Percentiles rank a stretch among this genome's conserved stretches.
phyloP scores from a whole-genome alignment of 805 yeast genomes.

The Candida hungchunana region DNA sequence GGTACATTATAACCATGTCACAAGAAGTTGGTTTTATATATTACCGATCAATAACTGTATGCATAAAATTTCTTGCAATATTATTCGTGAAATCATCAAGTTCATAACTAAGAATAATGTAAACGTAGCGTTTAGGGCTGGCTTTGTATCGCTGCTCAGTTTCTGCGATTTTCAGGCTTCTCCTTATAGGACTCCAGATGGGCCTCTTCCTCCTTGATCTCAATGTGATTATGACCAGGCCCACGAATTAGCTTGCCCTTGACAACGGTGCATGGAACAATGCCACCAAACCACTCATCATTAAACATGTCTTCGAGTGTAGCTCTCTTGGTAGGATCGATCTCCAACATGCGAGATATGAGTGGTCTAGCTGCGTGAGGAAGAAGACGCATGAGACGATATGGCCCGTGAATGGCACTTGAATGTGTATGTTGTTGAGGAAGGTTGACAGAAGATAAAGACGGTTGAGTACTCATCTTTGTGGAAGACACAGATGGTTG shows the following conservation, averaged over 20 bases:
- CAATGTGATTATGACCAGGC: slow-evolving; percentile 47
- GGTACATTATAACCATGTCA: too few species aligned
- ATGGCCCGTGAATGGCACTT: slow-evolving; percentile 62
- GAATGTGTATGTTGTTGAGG: slow-evolving; percentile 2
- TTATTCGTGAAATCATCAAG: too few species aligned
- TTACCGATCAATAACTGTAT: too few species aligned
- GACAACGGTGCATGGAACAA: slow-evolving; percentile 53
- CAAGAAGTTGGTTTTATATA: too few species aligned
- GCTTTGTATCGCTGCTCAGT: too few species aligned
- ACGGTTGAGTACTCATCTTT: too few species aligned
- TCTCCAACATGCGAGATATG: slow-evolving; percentile 57
- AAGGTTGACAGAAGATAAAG: background rate
- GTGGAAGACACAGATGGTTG: too few species aligned
- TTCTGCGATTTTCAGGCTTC: background rate
- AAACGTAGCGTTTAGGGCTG: too few species aligned
- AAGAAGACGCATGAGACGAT: slow-evolving; percentile 70
- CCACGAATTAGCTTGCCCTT: slow-evolving; percentile 39
- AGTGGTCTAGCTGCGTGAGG: slow-evolving; percentile 85
- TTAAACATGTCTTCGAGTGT: slow-evolving; percentile 58
- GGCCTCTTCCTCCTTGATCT: slow-evolving; percentile 43
- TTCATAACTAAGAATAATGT: too few species aligned
- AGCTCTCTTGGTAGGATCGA: slow-evolving; percentile 61
- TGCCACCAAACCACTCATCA: slow-evolving; percentile 69
- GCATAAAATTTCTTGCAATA: too few species aligned
- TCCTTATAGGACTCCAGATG: slow-evolving; percentile 40